Conservation (phyloP, 768 basidiomycete genomes). For the Rhodotorula taiwanensis region DNA sequence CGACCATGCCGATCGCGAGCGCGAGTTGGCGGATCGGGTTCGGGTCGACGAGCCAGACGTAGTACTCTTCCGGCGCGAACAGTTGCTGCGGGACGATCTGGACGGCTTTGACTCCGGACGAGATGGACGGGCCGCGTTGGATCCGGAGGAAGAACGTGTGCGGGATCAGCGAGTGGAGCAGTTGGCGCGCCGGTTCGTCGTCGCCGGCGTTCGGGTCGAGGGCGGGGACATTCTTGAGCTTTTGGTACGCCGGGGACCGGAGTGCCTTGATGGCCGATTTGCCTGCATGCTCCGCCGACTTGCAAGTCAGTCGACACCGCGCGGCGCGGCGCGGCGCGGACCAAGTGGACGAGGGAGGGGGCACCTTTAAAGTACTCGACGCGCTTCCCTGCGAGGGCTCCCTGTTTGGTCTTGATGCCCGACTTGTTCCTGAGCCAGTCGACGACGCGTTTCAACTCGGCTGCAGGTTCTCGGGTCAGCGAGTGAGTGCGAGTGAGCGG, state of each 20-base stretch:
- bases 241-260: constrained; percentile 82
- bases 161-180: constrained; percentile 66
- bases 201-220: constrained; percentile 52
- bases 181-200: constrained; percentile 65
- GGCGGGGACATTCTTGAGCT: constrained; percentile 59
- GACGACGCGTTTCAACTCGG: constrained; percentile 71
- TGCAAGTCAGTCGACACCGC: no score
- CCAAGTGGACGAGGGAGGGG: constrained; percentile 4
- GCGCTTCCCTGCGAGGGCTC: constrained; percentile 87
- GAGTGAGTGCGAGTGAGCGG: not conserved
- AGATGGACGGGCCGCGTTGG: constrained; percentile 57
- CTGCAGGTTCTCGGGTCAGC: not conserved
- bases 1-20: constrained; percentile 83
- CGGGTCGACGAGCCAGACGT: constrained; percentile 94
- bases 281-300: no score
- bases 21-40: constrained; percentile 89
- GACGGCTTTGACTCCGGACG: constrained; percentile 52
- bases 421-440: constrained; percentile 78
- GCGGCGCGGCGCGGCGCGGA: no score
- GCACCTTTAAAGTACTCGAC: constrained; percentile 99
- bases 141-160: constrained; percentile 90
- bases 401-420: constrained; percentile 80
- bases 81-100: constrained; percentile 70
- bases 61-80: constrained; percentile 75
- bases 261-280: constrained; percentile 88